These are phyloP conservation scores for Rosa chinensis DNA, from an alignment of 306 rosid species.

Conservation along the genomic window DNA sequence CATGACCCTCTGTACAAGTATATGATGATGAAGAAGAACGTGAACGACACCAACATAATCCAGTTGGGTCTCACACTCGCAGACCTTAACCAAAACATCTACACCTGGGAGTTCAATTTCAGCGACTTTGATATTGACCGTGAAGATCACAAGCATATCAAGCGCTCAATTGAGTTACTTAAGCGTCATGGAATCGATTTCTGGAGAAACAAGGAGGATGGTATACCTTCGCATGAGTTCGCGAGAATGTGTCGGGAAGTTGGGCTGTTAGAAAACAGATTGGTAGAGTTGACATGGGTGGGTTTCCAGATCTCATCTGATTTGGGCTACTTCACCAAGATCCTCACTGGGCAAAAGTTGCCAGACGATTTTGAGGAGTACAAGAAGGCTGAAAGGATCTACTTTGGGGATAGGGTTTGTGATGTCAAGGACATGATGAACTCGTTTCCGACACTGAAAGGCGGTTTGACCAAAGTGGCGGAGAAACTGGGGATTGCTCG, in stretches of 20 bases:
- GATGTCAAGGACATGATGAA: conserved; percentile 7
- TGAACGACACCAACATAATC: conserved; percentile 12
- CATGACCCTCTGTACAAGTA: background rate
- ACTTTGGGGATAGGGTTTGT: background rate
- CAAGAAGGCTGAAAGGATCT: background rate
- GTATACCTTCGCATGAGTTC: background rate
- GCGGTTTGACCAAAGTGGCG: conserved; percentile 12
- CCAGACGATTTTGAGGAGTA: background rate
- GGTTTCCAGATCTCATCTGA: conserved; percentile 5
- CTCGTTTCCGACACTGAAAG: background rate
- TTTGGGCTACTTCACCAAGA: conserved; percentile 12
- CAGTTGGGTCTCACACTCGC: conserved; percentile 13
- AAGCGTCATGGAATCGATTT: conserved; percentile 7
- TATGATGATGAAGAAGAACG: conserved; percentile 5
- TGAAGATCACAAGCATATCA: background rate
- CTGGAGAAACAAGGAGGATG: background rate
- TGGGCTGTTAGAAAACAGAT: background rate
- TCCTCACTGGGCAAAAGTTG: background rate
- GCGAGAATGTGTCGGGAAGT: too few species aligned
- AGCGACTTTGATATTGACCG: conserved; percentile 7
- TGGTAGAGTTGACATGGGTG: background rate
- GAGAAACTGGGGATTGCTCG: background rate
- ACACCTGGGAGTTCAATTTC: conserved; percentile 22
- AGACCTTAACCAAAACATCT: background rate
- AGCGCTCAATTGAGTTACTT: background rate